Base-by-base conservation (phyloP, 2,329 filamentous ascomycete species). In the Colletotrichum navitas region DNA sequence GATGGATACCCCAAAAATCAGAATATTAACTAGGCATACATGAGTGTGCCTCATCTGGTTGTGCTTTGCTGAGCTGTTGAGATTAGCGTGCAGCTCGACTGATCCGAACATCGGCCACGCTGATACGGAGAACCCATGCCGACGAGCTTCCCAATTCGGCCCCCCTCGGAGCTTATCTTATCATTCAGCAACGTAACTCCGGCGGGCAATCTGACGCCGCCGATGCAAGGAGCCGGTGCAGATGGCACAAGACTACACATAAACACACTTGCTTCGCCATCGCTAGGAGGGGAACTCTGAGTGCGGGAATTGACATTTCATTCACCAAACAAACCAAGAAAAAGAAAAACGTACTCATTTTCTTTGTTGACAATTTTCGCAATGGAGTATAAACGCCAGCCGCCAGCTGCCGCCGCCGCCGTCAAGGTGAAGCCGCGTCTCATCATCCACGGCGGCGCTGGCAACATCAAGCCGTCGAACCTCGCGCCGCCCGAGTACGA, bases 361-460 rank as follows among this genome's bases (percentile, higher is more conserved):
- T 29, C 2, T 29, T 29, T 29, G n/a, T 6, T 26, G 11, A 16
- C 47, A 7, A 11, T 5, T 5, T 21, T 21, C 12, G 66, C 32
- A 34, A 86, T 87, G 85, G 81, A 86, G 66, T 85, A 83, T 75
- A 83, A 80, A 66, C 69, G 60, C 6, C 78, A 76, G 36, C 73
- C 66, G 4, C 68, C 51, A 26, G 63, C 49, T 26, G 39, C 45
- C 21, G 63, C 73, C 29, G 64, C 49, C 29, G 41, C 45, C 21
- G 63, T 74, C 29, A 78, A 73, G 59, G 71, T 85, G 43, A 82
- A 83, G 76, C 90, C 91, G 4, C 86, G 90, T 12, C 79, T 93
- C 41, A 91, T 93, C 77, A 89, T 93, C 76, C 91, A 93, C 76
- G 92, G 92, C 77, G 92, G 92, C 43, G 92, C 92, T 2, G 92